Evolutionary conservation across 2,329 filamentous ascomycete species (phyloP).

Genomic region (Calonectria crousiana): DNA sequence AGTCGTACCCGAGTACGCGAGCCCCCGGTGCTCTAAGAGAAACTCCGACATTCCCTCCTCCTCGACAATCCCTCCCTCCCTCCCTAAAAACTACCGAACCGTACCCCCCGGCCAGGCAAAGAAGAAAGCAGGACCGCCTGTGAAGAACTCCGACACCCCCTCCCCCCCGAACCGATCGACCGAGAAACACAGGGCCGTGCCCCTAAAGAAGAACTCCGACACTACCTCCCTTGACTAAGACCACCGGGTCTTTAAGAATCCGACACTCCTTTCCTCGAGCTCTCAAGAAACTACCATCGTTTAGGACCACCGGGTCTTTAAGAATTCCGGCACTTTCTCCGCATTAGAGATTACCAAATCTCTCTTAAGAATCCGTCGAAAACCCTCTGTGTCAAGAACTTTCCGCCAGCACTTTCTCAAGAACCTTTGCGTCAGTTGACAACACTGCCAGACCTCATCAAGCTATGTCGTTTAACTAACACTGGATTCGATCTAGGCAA

Average conservation of each 20-base stretch:
- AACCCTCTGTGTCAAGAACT: neutral
- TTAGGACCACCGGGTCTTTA: neutral
- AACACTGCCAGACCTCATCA: neutral
- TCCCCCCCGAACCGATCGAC: neutral
- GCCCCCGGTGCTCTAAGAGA: neutral
- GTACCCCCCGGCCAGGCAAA: neutral
- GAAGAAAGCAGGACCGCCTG: neutral
- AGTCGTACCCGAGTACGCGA: neutral
- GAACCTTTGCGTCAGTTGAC: neutral
- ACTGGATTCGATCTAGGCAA: neutral
- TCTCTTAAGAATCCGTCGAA: neutral
- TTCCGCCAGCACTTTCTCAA: neutral
- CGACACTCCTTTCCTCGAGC: neutral
- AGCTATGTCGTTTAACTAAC: neutral
- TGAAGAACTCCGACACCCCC: neutral
- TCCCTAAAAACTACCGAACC: neutral
- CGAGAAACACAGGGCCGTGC: conserved; percentile 7
- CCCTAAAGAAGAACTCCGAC: neutral
- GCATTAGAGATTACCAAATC: neutral
- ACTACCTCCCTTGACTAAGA: neutral
- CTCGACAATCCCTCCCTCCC: neutral
- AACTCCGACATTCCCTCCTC: neutral
- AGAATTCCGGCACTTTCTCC: neutral
- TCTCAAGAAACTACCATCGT: neutral
- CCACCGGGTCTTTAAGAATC: neutral